These are phyloP conservation scores for Trichoderma guizhouense DNA, from an alignment of 2,329 filamentous ascomycete species.

Conservation along the genomic window DNA sequence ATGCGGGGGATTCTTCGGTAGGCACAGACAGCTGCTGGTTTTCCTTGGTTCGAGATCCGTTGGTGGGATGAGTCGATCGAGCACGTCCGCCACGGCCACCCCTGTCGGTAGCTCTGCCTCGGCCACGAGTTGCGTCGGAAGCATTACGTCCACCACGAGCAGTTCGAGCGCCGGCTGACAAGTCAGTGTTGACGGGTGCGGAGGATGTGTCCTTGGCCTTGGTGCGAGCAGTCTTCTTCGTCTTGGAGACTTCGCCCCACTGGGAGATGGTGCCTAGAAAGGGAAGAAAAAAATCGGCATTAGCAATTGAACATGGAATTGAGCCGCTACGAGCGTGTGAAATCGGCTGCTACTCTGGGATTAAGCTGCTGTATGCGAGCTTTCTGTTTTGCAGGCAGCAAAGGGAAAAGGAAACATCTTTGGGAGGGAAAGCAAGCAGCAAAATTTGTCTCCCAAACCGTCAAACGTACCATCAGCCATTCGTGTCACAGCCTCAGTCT, in stretches of 20 bases:
- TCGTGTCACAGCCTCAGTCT: slow-evolving; percentile 69
- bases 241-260: slow-evolving; percentile 80
- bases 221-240: slow-evolving; percentile 71
- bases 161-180: slow-evolving; percentile 43
- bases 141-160: slow-evolving; percentile 60
- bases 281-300: slow-evolving; percentile 18
- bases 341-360: slow-evolving; percentile 8
- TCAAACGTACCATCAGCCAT: slow-evolving; percentile 72
- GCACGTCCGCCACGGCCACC: slow-evolving; percentile 62
- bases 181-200: slow-evolving; percentile 48
- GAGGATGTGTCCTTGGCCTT: slow-evolving; percentile 65
- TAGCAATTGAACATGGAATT: slow-evolving; percentile 17
- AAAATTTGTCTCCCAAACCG: not conserved
- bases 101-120: slow-evolving; percentile 60
- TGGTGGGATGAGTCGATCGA: slow-evolving; percentile 57
- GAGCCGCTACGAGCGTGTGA: not conserved
- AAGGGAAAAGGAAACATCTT: not conserved
- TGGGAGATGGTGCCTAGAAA: slow-evolving; percentile 69
- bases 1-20: slow-evolving; percentile 62
- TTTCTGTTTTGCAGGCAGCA: slow-evolving; percentile 20
- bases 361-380: slow-evolving; percentile 20
- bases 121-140: slow-evolving; percentile 60
- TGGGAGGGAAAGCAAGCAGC: not conserved
- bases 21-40: slow-evolving; percentile 58
- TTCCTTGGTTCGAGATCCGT: slow-evolving; percentile 59